phyloP scores from a whole-genome alignment of 306 rosid species.

The Fragaria ananassa region DNA sequence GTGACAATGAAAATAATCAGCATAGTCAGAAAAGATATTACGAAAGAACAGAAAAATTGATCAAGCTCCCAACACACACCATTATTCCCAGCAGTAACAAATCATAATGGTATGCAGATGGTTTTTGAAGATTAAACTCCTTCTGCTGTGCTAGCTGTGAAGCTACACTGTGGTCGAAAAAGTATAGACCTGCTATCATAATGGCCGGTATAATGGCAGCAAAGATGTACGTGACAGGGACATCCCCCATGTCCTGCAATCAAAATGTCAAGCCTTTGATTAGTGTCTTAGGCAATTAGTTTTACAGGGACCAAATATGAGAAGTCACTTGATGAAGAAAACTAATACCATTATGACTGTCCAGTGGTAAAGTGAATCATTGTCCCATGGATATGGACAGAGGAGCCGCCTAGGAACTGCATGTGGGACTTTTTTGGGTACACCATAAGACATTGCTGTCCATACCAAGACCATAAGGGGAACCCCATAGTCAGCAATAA shows the following conservation, averaged over 20 bases:
- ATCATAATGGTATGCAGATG: constrained; percentile 89
- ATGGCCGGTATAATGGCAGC: constrained; percentile 71
- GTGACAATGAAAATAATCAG: constrained; percentile 12
- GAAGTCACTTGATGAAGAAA: neutral
- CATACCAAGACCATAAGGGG: constrained; percentile 73
- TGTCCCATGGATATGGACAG: constrained; percentile 74
- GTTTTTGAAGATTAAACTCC: constrained; percentile 86
- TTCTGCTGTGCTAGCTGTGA: constrained; percentile 83
- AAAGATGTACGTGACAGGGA: constrained; percentile 52
- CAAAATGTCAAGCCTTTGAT: neutral
- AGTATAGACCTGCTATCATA: constrained; percentile 84
- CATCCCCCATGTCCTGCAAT: constrained; percentile 72
- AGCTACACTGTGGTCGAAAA: constrained; percentile 87
- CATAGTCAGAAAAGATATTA: neutral
- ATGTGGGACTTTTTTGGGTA: constrained; percentile 53
- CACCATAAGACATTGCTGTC: constrained; percentile 64
- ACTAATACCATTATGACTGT: constrained; percentile 56
- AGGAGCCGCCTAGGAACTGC: constrained; percentile 81
- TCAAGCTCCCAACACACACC: constrained; percentile 33
- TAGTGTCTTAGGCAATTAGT: neutral
- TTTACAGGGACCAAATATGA: neutral
- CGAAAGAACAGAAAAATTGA: neutral
- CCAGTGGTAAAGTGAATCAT: constrained; percentile 74
- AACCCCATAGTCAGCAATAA: constrained; percentile 78
- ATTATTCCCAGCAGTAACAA: constrained; percentile 63